These are phyloP conservation scores for Yamadazyma takamatsuzukensis DNA, from an alignment of 805 yeast species.

Conservation along the genomic window DNA sequence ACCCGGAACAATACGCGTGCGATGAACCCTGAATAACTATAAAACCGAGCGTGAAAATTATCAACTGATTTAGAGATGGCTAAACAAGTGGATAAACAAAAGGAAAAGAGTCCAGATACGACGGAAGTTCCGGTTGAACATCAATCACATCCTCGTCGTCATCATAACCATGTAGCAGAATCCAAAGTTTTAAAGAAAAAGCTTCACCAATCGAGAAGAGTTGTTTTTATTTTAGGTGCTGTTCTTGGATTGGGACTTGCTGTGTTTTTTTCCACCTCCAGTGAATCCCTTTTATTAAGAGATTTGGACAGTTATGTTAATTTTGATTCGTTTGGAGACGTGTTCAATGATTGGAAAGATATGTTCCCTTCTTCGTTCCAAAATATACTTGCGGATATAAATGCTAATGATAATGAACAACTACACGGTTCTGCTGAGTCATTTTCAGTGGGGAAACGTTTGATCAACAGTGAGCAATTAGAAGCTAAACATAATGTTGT, in stretches of 20 bases:
- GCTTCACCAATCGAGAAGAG: conserved; percentile 50
- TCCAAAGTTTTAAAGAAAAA: conserved; percentile 16
- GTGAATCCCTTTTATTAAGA: conserved; percentile 35
- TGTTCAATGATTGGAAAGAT: conserved; percentile 57
- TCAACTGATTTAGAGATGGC: too few relatives aligned
- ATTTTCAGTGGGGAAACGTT: conserved; percentile 77
- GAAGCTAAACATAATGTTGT: conserved; percentile 72
- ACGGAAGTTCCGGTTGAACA: conserved; percentile 9
- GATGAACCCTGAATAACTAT: too few relatives aligned
- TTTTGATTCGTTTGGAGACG: conserved; percentile 53
- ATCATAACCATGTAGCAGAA: conserved; percentile 29
- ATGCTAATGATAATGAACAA: conserved; percentile 26
- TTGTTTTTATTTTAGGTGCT: conserved; percentile 68
- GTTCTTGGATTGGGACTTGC: conserved; percentile 66
- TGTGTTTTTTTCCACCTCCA: conserved; percentile 46
- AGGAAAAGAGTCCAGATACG: conserved; percentile 2
- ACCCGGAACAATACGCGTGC: too few relatives aligned
- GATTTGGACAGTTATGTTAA: conserved; percentile 50
- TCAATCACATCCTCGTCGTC: conserved; percentile 22
- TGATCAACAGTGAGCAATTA: conserved; percentile 50
- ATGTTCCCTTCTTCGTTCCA: conserved; percentile 65
- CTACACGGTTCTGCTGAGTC: conserved; percentile 66
- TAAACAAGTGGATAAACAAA: conserved; percentile 8
- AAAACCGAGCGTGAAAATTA: too few relatives aligned
- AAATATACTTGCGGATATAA: conserved; percentile 56